Conservation (phyloP, 2,329 filamentous ascomycete genomes). For the Boeremia lycopersici region DNA sequence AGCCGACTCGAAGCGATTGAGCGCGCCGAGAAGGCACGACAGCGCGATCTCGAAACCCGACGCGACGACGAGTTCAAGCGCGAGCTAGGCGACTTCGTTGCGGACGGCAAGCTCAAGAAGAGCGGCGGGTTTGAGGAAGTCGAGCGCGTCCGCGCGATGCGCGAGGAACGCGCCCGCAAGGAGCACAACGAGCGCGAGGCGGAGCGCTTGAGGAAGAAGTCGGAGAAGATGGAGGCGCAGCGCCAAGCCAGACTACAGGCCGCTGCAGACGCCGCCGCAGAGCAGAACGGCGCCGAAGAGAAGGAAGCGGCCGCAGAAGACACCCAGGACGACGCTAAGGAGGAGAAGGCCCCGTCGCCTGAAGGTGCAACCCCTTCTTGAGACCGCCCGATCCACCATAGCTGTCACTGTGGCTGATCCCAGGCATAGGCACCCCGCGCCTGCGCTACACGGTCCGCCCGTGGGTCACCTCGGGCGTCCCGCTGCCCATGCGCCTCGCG, state of each 20-base stretch:
- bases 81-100: conserved; percentile 83
- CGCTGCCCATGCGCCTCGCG: conserved; percentile 20
- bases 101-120: conserved; percentile 93
- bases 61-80: conserved; percentile 78
- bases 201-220: conserved; percentile 51
- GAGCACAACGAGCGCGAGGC: conserved; percentile 69
- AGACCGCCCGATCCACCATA: conserved; percentile 20
- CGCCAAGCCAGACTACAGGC: conserved; percentile 41
- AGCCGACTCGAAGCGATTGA: conserved; percentile 93
- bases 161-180: conserved; percentile 83
- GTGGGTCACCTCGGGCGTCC: conserved; percentile 37
- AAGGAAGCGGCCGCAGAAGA: conserved; percentile 25
- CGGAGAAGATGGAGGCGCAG: conserved; percentile 51
- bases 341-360: conserved; percentile 32
- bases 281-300: conserved; percentile 30
- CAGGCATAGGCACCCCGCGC: conserved; percentile 25
- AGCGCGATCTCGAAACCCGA: conserved; percentile 83
- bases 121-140: conserved; percentile 93
- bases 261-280: conserved; percentile 20
- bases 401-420: conserved; percentile 31
- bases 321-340: conserved; percentile 38
- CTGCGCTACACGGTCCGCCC: conserved; percentile 32
- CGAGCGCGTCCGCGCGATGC: conserved; percentile 79
- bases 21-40: conserved; percentile 88
- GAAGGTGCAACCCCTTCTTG: conserved; percentile 45